Conservation (phyloP, 495 filamentous ascomycete species). For the Collariella sp. region DNA sequence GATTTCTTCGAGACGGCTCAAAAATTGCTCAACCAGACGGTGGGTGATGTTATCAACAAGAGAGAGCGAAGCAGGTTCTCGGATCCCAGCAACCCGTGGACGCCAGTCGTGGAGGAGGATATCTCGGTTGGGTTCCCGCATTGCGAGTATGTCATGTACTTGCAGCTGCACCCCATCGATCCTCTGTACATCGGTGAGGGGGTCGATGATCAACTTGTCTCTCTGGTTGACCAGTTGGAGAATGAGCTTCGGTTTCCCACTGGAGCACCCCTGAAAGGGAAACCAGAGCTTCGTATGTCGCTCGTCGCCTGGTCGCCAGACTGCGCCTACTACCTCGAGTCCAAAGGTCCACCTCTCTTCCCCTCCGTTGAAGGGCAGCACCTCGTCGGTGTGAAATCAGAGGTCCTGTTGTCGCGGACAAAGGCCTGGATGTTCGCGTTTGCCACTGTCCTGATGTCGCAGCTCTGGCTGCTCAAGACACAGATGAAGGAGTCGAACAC, state of each 20-base stretch:
- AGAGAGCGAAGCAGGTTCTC: slow-evolving; percentile 44
- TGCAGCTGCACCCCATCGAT: slow-evolving; percentile 64
- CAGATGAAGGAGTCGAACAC: slow-evolving; percentile 91
- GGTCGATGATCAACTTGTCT: slow-evolving; percentile 26
- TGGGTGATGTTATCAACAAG: slow-evolving; percentile 56
- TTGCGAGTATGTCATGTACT: slow-evolving; percentile 82
- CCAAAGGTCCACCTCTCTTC: slow-evolving; percentile 69
- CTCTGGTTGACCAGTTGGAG: slow-evolving; percentile 61
- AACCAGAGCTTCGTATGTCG: slow-evolving; percentile 70
- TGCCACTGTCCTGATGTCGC: slow-evolving; percentile 53
- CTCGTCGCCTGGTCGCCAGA: slow-evolving; percentile 87
- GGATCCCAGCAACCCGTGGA: slow-evolving; percentile 48
- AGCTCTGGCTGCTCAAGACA: slow-evolving; percentile 65
- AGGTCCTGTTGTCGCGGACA: slow-evolving; percentile 58
- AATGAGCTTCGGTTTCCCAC: slow-evolving; percentile 76
- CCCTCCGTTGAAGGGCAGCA: slow-evolving; percentile 56
- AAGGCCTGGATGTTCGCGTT: slow-evolving; percentile 61
- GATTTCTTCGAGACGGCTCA: slow-evolving; percentile 60
- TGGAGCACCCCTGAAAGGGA: slow-evolving; percentile 59
- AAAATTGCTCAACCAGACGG: slow-evolving; percentile 57
- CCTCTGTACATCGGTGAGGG: slow-evolving; percentile 29
- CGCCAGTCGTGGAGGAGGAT: slow-evolving; percentile 52
- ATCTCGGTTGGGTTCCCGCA: slow-evolving; percentile 53
- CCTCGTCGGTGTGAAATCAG: slow-evolving; percentile 68
- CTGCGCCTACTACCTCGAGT: slow-evolving; percentile 85